Conservation (phyloP, 768 basidiomycete species). For the Termitomyces sp. region DNA sequence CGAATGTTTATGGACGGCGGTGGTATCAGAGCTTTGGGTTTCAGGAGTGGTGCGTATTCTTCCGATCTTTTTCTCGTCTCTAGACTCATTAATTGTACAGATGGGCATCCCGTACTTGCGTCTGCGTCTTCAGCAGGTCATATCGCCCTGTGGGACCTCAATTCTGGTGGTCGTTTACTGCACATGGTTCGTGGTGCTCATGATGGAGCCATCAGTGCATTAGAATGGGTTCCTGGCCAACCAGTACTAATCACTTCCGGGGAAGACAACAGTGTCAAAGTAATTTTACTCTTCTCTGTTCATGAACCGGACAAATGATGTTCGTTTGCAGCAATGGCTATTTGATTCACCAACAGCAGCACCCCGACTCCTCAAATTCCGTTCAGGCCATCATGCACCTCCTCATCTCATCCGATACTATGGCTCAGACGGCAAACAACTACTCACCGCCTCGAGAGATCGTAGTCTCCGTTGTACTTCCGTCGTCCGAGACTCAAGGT, state of each 20-base stretch:
- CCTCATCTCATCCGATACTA: conserved; percentile 93
- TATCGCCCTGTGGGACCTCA: conserved; percentile 92
- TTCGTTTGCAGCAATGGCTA: conserved; percentile 83
- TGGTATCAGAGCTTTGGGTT: conserved; percentile 69
- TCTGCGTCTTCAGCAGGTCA: conserved; percentile 85
- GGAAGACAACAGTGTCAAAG: conserved; percentile 95
- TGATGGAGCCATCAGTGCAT: conserved; percentile 73
- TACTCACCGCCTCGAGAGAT: conserved; percentile 87
- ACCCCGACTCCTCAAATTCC: conserved; percentile 86
- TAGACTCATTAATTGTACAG: conserved; percentile 31
- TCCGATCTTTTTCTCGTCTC: neutral
- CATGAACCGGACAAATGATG: neutral
- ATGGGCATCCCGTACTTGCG: conserved; percentile 85
- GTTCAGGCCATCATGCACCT: conserved; percentile 89
- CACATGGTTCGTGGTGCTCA: conserved; percentile 89
- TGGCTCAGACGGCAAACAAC: conserved; percentile 94
- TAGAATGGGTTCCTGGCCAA: conserved; percentile 94
- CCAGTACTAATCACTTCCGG: conserved; percentile 87
- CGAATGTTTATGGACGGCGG: conserved; percentile 91
- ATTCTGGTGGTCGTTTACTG: conserved; percentile 73
- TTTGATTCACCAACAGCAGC: conserved; percentile 88
- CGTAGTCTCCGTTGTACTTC: conserved; percentile 86
- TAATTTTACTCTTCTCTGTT: conserved; percentile 23
- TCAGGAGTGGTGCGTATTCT: conserved; percentile 69
- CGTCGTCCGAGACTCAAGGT: conserved; percentile 92